Conservation (phyloP, 202 grass and related monocot species). For the Zizania palustris region DNA sequence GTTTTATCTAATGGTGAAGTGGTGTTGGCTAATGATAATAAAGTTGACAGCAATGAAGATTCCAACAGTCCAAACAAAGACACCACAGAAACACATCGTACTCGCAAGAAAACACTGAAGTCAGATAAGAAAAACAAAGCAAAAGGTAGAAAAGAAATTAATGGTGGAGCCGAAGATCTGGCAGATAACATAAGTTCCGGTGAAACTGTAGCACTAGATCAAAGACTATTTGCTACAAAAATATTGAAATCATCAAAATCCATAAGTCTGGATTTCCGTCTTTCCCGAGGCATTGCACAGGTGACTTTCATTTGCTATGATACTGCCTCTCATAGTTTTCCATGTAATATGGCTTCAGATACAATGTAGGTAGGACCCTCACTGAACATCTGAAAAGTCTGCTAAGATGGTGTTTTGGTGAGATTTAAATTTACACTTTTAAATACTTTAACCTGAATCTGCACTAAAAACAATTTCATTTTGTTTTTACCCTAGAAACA, state of each 20-base stretch:
- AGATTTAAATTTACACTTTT: slow-evolving; percentile 5
- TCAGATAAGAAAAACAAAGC: slow-evolving; percentile 51
- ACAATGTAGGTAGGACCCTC: background rate
- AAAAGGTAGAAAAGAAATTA: slow-evolving; percentile 53
- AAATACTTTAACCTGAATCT: background rate
- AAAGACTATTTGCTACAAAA: slow-evolving; percentile 75
- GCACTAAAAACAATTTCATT: slow-evolving; percentile 4
- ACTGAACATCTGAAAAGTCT: slow-evolving; percentile 7
- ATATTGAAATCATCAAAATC: slow-evolving; percentile 81
- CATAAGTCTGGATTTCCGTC: slow-evolving; percentile 94
- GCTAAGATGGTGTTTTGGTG: slow-evolving; percentile 5
- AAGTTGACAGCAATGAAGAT: slow-evolving; percentile 49
- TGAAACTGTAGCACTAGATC: slow-evolving; percentile 57
- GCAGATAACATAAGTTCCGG: slow-evolving; percentile 32
- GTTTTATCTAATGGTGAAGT: slow-evolving; percentile 38
- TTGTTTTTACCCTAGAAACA: background rate
- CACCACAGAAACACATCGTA: slow-evolving; percentile 31
- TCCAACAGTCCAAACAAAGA: slow-evolving; percentile 38
- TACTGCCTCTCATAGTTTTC: background rate
- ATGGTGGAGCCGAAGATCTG: slow-evolving; percentile 24
- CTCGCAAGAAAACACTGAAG: slow-evolving; percentile 46
- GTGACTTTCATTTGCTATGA: slow-evolving; percentile 42
- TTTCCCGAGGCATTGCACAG: slow-evolving; percentile 96
- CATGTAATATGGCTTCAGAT: background rate
- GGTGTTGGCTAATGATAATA: slow-evolving; percentile 35